Evolutionary conservation across 2,329 filamentous ascomycete species (phyloP), one percentile per base, ranked within the genome.

Genomic region (Ceratocystis lukuohia): DNA sequence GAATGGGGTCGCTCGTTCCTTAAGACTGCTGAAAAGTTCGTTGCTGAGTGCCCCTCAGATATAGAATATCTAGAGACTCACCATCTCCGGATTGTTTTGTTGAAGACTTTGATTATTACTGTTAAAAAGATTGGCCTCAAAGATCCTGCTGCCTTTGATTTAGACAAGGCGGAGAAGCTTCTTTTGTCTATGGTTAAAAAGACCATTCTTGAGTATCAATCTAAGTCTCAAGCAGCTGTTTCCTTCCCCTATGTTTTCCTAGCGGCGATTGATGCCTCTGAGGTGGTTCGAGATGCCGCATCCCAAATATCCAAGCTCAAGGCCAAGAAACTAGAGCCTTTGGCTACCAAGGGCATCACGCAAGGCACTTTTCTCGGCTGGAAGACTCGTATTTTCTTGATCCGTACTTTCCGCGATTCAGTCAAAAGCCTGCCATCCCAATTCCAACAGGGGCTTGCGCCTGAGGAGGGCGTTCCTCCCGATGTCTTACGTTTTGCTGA

Each of bases 321-420:
- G 8, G 65, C 74, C 12, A 72, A 72, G 30, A 75, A 74, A 62
- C 71, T 78, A 5, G 76, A 77, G 62, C 74, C 74, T 66, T 69
- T 72, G 61, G 76, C 74, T 62, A 70, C 70, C 37, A 66, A 73
- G 25, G 72, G 73, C 0, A 75, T 78, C 71, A 59, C 71, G 5
- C 68, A 71, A 3, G 76, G 76, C 0, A 73, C 77, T 33, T 41
- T 77, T 15, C 71, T 73, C 37, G 79, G 77, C 5, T 82, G 80
- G 80, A 77, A 77, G 69, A 69, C 80, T 33, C 75, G 77, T 65
- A 76, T 74, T 2, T 79, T 82, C 65, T 70, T 82, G 10, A 73
- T 74, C 17, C 64, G 62, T 17, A 66, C 68, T 37, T 53, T 65
- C n/a, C 65, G 66, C 46, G 65, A 64, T 17, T 37, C 68, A 0